Percentiles rank a stretch among this genome's conserved stretches.
phyloP scores from a whole-genome alignment of 1,139 yeast genomes.

The Saccharomycopsis hybrid region DNA sequence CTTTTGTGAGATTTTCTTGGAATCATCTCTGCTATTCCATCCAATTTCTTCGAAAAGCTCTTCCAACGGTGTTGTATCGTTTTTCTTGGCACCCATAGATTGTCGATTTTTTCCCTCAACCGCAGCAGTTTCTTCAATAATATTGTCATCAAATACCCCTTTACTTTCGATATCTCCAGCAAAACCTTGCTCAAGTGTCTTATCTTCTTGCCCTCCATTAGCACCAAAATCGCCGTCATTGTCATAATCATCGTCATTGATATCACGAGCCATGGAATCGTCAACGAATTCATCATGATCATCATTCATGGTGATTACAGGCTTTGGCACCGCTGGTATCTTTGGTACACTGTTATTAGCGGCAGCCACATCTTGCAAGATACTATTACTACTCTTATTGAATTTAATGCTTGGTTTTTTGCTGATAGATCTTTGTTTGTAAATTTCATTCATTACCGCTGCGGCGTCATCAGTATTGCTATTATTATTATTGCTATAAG shows the following conservation, averaged over 20 bases:
- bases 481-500: neutral
- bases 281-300: neutral
- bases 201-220: constrained; percentile 19
- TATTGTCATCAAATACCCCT: constrained; percentile 15
- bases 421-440: constrained; percentile 11
- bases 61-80: constrained; percentile 33
- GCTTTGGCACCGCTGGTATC: constrained; percentile 7
- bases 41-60: constrained; percentile 69
- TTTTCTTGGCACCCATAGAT: constrained; percentile 3
- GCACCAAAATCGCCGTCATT: constrained; percentile 19
- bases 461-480: constrained; percentile 13
- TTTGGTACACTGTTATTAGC: neutral
- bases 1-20: constrained; percentile 48
- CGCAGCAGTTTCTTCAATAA: constrained; percentile 11
- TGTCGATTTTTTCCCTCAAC: neutral
- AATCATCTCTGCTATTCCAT: constrained; percentile 65
- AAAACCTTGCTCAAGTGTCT: neutral
- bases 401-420: constrained; percentile 12
- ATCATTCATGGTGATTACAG: neutral
- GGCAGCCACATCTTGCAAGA: neutral
- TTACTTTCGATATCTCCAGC: constrained; percentile 4
- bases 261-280: neutral
- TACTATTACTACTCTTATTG: constrained; percentile 6
- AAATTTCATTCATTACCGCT: constrained; percentile 15
- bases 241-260: constrained; percentile 5